Base-by-base conservation (phyloP, 1,284 basidiomycete genomes). In the Acaromyces ingoldii region DNA sequence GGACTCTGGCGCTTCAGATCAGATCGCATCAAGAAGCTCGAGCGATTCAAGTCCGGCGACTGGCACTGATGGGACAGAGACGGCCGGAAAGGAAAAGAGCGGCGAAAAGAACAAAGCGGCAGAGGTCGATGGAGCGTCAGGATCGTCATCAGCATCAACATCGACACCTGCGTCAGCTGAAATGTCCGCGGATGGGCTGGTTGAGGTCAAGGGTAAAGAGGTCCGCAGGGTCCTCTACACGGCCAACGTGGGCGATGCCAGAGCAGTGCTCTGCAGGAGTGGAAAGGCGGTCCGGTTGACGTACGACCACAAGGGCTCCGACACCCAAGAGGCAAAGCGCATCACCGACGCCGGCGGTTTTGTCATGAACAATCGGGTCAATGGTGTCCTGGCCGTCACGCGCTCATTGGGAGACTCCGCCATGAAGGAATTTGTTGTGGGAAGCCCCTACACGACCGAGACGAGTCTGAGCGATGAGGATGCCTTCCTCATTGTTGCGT, bases 341-440 rank as follows among this genome's bases (percentile, higher is more conserved):
- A 98, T 99, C 76, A 91, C 84, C 43, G 93, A 97, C 71, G 93
- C 95, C 0, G 95, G 95, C 15, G 95, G 95, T 0, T 98, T 97
- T 70, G 92, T 99, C 21, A 87, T 98, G 87, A 95, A 95, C 72
- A 92, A 93, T 58, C 85, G 95, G 9, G 95, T 99, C 24, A 97
- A 97, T 67, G 63, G 69, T 34, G 92, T 98, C 9, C 80, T 99
- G 51, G 92, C 91, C 7, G 95, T 99, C 17, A 99, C 95, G 15
- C 82, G 95, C 45, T 93, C 91, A 63, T 80, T 99, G 38, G 95
- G 95, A 41, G 95, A 99, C 75, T 88, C 90, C 0, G 89, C 91
- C 6, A 98, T 99, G 93, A 99, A 99, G 77, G 93, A 98, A 70
- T 99, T 95, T 74, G 93, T 99, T 6, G 93, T 98, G 38, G 95